Evolutionary conservation across 2,329 filamentous ascomycete species (phyloP).

Genomic region (Aspergillus novofumigatus): DNA sequence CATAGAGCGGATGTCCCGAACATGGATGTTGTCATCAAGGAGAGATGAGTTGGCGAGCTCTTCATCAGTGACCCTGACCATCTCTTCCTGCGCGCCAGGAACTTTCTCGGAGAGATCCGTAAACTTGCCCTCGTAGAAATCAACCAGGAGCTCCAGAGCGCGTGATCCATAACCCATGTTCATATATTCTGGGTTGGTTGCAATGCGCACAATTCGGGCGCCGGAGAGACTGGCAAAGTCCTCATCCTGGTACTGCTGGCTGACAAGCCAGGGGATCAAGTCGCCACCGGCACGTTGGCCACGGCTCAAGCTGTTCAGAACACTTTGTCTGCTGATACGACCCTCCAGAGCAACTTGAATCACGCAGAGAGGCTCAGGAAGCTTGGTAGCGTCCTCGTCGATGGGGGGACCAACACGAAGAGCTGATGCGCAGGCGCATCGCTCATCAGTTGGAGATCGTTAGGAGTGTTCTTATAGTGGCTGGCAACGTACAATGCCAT

Average conservation of each 20-base stretch:
- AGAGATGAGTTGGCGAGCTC: slow-evolving; percentile 74
- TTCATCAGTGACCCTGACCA: slow-evolving; percentile 74
- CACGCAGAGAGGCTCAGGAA: slow-evolving; percentile 91
- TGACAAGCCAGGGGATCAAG: slow-evolving; percentile 94
- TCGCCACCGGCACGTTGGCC: slow-evolving; percentile 88
- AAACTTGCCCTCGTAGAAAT: slow-evolving; percentile 95
- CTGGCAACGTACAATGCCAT: slow-evolving; percentile 95
- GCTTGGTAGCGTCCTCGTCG: slow-evolving; percentile 66
- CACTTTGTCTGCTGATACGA: slow-evolving; percentile 87
- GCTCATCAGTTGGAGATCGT: slow-evolving; percentile 97
- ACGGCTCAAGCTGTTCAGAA: slow-evolving; percentile 81
- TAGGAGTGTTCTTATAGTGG: slow-evolving; percentile 97
- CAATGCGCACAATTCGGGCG: slow-evolving; percentile 87
- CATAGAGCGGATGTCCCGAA: slow-evolving; percentile 86
- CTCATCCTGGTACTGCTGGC: slow-evolving; percentile 96
- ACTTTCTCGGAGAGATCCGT: slow-evolving; percentile 73
- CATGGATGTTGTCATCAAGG: slow-evolving; percentile 80
- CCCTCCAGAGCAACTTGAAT: slow-evolving; percentile 93
- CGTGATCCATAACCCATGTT: slow-evolving; percentile 91
- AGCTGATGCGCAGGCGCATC: slow-evolving; percentile 95
- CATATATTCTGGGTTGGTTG: slow-evolving; percentile 90
- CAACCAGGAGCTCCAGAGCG: slow-evolving; percentile 77
- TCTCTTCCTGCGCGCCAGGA: slow-evolving; percentile 49
- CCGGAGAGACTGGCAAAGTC: slow-evolving; percentile 93
- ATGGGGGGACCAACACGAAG: slow-evolving; percentile 90